phyloP scores from a whole-genome alignment of 345 rosid species.

The Gossypium ekmanianum region DNA sequence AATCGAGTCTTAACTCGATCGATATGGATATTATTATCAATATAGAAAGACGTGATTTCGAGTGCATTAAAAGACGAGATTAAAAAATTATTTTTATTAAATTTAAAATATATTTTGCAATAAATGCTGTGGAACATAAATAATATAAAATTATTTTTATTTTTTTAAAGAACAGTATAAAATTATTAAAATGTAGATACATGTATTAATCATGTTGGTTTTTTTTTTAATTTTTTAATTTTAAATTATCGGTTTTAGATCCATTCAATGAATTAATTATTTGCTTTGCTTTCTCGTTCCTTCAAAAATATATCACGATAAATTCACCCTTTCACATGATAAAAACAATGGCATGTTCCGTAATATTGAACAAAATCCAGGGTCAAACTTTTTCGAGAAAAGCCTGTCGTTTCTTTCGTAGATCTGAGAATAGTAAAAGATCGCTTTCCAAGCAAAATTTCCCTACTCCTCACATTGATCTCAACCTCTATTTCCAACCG shows the following conservation, averaged over 20 bases:
- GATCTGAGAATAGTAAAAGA: constrained; percentile 22
- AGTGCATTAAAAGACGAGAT: rapidly evolving
- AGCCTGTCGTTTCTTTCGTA: constrained; percentile 38
- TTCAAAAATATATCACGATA: background rate
- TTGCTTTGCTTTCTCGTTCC: background rate
- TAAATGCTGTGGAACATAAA: too few species aligned
- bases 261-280: background rate
- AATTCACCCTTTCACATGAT: background rate
- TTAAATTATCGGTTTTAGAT: background rate
- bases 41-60: rapidly evolving
- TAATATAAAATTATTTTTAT: too few species aligned
- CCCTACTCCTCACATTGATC: background rate
- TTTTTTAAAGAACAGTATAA: too few species aligned
- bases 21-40: rapidly evolving
- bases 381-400: constrained; percentile 26
- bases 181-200: too few species aligned
- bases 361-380: constrained; percentile 30
- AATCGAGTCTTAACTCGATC: too few species aligned
- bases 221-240: background rate
- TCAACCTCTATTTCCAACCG: background rate
- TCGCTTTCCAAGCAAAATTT: constrained; percentile 14
- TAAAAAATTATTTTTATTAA: too few species aligned
- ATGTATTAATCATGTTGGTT: background rate
- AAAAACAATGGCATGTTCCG: constrained; percentile 31
- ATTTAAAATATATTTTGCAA: too few species aligned